Evolutionary conservation across 2,329 filamentous ascomycete genomes (phyloP).

Genomic region (Epichloe gansuensis): DNA sequence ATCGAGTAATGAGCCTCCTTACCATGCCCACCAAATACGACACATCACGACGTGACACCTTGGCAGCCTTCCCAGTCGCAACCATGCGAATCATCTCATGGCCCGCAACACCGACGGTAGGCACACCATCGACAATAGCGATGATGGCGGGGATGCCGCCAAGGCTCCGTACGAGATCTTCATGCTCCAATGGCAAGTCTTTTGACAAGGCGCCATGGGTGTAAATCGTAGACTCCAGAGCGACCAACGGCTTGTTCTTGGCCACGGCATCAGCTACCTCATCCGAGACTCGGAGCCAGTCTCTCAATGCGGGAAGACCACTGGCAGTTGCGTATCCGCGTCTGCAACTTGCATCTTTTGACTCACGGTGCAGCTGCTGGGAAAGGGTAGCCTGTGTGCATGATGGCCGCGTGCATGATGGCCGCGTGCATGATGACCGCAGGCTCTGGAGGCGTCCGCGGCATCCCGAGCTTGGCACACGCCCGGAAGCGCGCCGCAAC

Average conservation of each 20-base stretch:
- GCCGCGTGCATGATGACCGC: background rate
- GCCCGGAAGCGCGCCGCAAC: conserved; percentile 1
- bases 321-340: conserved; percentile 13
- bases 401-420: background rate
- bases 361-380: background rate
- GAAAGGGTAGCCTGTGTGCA: background rate
- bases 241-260: conserved; percentile 71
- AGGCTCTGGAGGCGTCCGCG: background rate
- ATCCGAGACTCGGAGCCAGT: conserved; percentile 59
- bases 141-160: conserved; percentile 86
- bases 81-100: conserved; percentile 66
- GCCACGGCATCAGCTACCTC: conserved; percentile 71
- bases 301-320: conserved; percentile 10
- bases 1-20: conserved; percentile 16
- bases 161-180: conserved; percentile 66
- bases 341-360: background rate
- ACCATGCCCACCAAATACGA: conserved; percentile 70
- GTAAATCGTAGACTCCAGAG: conserved; percentile 92
- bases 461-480: background rate
- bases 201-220: conserved; percentile 83
- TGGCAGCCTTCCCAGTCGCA: conserved; percentile 54
- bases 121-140: conserved; percentile 72
- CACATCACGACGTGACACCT: conserved; percentile 80
- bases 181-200: conserved; percentile 62
- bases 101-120: conserved; percentile 62